A percentile compares a stretch with the other conserved stretches of the same genome.
These are phyloP conservation scores for Barnettozyma hawaiiensis DNA, from an alignment of 1,139 yeast genomes.

Conservation along the genomic window DNA sequence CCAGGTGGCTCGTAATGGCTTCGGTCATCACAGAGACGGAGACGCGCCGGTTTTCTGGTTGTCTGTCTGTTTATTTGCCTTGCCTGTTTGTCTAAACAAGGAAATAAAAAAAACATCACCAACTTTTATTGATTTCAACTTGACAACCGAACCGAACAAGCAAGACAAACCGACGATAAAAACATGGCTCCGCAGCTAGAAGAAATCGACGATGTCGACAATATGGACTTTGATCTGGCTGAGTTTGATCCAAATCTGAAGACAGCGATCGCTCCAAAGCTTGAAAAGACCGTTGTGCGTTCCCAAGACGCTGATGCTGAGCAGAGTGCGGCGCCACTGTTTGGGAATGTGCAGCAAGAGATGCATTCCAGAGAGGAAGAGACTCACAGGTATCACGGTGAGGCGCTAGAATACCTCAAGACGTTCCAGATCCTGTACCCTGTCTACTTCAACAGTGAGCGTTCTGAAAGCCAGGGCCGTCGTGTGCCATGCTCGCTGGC, in stretches of 20 bases:
- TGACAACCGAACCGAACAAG: too few relatives aligned
- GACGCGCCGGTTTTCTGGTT: too few relatives aligned
- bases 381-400: constrained; percentile 27
- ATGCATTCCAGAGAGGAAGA: constrained; percentile 16
- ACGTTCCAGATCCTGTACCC: constrained; percentile 78
- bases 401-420: constrained; percentile 48
- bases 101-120: constrained; percentile 2
- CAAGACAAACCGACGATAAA: background rate
- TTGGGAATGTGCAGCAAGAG: too few relatives aligned
- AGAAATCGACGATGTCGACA: constrained; percentile 86
- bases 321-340: too few relatives aligned
- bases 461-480: constrained; percentile 79
- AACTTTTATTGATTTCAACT: background rate
- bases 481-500: constrained; percentile 63
- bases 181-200: constrained; percentile 66
- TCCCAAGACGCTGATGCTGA: constrained; percentile 57
- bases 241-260: constrained; percentile 74
- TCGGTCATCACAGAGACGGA: background rate
- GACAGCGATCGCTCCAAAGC: constrained; percentile 67
- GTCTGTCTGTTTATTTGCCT: too few relatives aligned
- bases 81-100: too few relatives aligned
- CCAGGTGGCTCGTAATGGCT: constrained; percentile 9
- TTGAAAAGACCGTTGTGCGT: constrained; percentile 52
- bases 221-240: constrained; percentile 88
- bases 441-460: constrained; percentile 77